Conservation (phyloP, 2,329 filamentous ascomycete species). For the Colletotrichum echinochloae region DNA sequence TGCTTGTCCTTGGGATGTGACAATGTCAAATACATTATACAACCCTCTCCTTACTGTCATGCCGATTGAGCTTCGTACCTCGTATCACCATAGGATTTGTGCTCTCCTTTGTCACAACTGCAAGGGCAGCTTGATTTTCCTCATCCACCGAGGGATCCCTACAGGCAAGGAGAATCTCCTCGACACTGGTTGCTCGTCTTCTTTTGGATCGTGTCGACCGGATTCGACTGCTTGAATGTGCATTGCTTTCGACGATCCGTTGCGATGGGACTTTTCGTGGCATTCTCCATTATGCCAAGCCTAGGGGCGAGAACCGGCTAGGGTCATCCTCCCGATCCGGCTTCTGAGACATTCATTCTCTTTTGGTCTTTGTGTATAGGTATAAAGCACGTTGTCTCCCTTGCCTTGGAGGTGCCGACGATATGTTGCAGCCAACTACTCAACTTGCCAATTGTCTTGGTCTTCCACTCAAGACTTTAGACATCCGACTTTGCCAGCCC, state of each 20-base stretch:
- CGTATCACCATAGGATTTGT: background rate
- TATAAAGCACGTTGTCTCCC: background rate
- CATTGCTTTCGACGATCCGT: background rate
- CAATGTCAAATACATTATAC: background rate
- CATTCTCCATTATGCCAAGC: slow-evolving; percentile 13
- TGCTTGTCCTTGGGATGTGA: too few species aligned
- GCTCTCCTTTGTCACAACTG: background rate
- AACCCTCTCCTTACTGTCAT: background rate
- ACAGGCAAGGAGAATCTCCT: background rate
- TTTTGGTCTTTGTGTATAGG: background rate
- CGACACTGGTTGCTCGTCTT: background rate
- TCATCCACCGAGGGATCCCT: background rate
- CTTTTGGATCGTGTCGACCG: too few species aligned
- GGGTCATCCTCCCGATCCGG: background rate
- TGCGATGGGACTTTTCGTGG: slow-evolving; percentile 11
- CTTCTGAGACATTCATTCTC: background rate
- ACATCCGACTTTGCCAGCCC: slow-evolving; percentile 10
- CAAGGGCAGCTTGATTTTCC: background rate
- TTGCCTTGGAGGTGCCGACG: background rate
- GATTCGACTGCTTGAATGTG: background rate
- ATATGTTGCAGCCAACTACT: background rate
- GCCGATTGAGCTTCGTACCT: background rate
- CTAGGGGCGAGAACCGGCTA: slow-evolving; percentile 1
- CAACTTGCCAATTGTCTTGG: background rate
- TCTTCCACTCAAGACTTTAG: background rate